Evolutionary conservation across 1,284 basidiomycete genomes (phyloP), one percentile per base, ranked within the genome.

Genomic region (Microbotryomycetes sp.): DNA sequence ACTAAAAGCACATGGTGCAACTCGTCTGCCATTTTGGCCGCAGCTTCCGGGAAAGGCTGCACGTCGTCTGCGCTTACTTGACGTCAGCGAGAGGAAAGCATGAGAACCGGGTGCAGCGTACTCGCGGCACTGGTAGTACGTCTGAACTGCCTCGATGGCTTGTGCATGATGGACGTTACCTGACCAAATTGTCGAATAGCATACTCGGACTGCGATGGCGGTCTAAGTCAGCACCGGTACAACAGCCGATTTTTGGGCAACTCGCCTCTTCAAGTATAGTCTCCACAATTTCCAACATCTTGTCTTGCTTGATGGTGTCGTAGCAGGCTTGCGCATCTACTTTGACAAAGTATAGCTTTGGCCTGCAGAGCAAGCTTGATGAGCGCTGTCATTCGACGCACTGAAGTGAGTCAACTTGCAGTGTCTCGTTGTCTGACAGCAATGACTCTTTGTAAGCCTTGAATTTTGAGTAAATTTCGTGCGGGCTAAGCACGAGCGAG

Each of bases 321-420:
- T 97, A 99, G 64, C 92, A 96, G 1, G 91, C 87, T 63, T 88
- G 86, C 16, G 98, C 90, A 72, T 99, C 96, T 29, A 96, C 84
- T 75, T 98, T 98, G 63, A 93, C 91, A 71, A 98, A 94, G 74
- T 92, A 97, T 3, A 96, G 75, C 66, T 83, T 85, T 0, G 90
- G 89, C 24, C 91, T 92, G 60, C 26, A 47, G 24, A 47, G 23
- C 26, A 29, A 31, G 21, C 15, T 41, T 1, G 11, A 16, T 29
- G 15, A 30, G n/a, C 4, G n/a, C 41, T 41, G 64, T 64, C n/a
- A 70, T 57, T 31, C 59, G 46, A 15, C 57, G 18, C 31, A 60
- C 60, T 50, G 70, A 41, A 41, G 18, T 18, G 18, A 41, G 9
- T 41, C 35, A 41, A 70, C 83, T 69, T 70, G 89, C 88, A 89